Evolutionary conservation across 129 eudicot genomes (phyloP).

Genomic region (Flaveria bidentis): DNA sequence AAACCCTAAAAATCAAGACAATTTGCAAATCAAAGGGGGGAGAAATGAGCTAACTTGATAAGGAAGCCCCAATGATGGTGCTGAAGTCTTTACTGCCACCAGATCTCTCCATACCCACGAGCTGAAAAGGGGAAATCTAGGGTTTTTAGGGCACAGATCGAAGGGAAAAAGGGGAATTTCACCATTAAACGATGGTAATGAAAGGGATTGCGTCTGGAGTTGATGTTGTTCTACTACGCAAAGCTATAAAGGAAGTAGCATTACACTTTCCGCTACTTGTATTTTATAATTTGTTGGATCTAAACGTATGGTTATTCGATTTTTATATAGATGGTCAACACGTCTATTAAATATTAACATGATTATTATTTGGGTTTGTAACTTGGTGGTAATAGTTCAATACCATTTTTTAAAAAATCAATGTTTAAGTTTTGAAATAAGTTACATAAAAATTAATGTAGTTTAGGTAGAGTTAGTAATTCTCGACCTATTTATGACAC

Average conservation of each 20-base stretch:
- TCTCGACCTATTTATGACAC: too few species aligned
- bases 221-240: slow-evolving; percentile 40
- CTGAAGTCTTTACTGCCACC: slow-evolving; percentile 3
- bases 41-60: slow-evolving; percentile 16
- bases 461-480: too few species aligned
- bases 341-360: background rate
- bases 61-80: slow-evolving; percentile 13
- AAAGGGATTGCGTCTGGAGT: slow-evolving; percentile 35
- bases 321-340: background rate
- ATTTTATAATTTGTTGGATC: slow-evolving; percentile 27
- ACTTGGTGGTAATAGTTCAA: too few species aligned
- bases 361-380: too few species aligned
- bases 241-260: slow-evolving; percentile 31
- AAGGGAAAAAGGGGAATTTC: slow-evolving; percentile 13
- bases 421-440: too few species aligned
- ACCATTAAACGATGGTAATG: too few species aligned
- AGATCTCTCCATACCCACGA: slow-evolving; percentile 28
- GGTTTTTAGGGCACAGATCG: slow-evolving; percentile 32
- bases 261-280: slow-evolving; percentile 27
- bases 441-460: too few species aligned
- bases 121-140: slow-evolving; percentile 19
- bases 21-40: background rate
- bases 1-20: background rate
- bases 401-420: too few species aligned
- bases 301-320: background rate